Evolutionary conservation across 495 filamentous ascomycete species (phyloP).

Genomic region (Ascodesmis nigricans): DNA sequence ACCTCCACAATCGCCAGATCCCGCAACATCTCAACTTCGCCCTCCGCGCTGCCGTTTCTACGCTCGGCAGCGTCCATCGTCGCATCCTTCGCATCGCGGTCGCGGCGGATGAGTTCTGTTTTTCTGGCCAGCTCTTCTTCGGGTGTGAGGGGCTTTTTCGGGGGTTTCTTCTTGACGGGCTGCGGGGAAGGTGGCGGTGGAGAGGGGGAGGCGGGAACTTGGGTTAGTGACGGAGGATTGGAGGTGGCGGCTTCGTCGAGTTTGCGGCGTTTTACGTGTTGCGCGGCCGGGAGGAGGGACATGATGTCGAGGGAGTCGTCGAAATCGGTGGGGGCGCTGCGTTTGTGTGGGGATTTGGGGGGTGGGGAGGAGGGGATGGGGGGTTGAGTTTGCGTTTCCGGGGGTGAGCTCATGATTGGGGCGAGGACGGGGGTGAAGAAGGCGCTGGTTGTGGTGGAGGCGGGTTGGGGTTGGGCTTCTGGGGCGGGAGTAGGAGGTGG

Average conservation of each 20-base stretch:
- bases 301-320: conserved; percentile 13
- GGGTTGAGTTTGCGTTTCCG: too few species aligned
- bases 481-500: conserved; percentile 2
- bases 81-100: conserved; percentile 9
- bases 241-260: conserved; percentile 12
- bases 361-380: too few species aligned
- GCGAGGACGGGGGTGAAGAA: too few species aligned
- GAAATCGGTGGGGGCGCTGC: not conserved
- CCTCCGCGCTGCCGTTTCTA: conserved; percentile 14
- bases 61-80: conserved; percentile 8
- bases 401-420: too few species aligned
- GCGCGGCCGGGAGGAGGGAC: conserved; percentile 16
- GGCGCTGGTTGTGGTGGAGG: too few species aligned
- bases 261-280: conserved; percentile 17
- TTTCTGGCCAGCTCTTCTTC: conserved; percentile 5
- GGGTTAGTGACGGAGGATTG: conserved; percentile 6
- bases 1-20: conserved; percentile 52
- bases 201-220: conserved; percentile 1
- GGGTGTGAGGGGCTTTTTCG: conserved; percentile 1
- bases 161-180: not conserved
- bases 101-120: conserved; percentile 4
- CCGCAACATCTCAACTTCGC: conserved; percentile 49
- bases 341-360: conserved; percentile 1
- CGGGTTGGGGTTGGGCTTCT: too few species aligned
- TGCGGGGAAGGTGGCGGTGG: conserved; percentile 3